Evolutionary conservation across 768 basidiomycete genomes (phyloP).

Genomic region (Pleurotus eryngii): DNA sequence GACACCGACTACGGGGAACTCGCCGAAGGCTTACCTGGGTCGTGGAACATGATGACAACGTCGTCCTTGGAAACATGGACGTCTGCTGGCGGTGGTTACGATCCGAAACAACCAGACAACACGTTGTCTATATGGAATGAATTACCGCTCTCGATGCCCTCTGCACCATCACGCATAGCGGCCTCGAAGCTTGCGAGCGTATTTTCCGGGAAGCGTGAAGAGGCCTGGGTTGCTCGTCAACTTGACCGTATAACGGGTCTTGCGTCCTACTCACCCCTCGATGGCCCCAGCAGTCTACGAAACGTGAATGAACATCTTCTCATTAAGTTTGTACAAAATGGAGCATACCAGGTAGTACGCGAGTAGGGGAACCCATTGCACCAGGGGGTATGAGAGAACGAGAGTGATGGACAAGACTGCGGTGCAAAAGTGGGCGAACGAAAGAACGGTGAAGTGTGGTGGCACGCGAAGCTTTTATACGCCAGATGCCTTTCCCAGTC

Average conservation of each 20-base stretch:
- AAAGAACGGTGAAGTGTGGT: background rate
- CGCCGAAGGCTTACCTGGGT: conserved; percentile 61
- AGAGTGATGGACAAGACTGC: background rate
- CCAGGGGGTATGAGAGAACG: background rate
- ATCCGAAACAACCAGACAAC: conserved; percentile 29
- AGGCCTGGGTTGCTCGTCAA: conserved; percentile 51
- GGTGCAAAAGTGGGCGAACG: background rate
- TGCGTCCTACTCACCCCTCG: conserved; percentile 37
- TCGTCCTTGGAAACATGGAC: conserved; percentile 90
- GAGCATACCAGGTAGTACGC: conserved; percentile 29
- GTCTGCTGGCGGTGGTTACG: conserved; percentile 70
- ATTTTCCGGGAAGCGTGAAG: conserved; percentile 87
- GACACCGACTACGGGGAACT: conserved; percentile 13
- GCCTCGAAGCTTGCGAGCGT: conserved; percentile 93
- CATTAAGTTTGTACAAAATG: background rate
- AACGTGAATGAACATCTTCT: background rate
- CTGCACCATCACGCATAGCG: conserved; percentile 92
- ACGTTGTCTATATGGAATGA: conserved; percentile 26
- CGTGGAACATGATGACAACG: conserved; percentile 94
- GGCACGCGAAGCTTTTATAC: background rate
- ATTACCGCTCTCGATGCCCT: conserved; percentile 98
- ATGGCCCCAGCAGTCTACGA: conserved; percentile 66
- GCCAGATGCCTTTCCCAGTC: background rate
- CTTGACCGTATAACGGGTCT: no score
- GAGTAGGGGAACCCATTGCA: conserved; percentile 1